Evolutionary conservation across 1,139 yeast genomes (phyloP).

Genomic region (Saccharomyces hybrid): DNA sequence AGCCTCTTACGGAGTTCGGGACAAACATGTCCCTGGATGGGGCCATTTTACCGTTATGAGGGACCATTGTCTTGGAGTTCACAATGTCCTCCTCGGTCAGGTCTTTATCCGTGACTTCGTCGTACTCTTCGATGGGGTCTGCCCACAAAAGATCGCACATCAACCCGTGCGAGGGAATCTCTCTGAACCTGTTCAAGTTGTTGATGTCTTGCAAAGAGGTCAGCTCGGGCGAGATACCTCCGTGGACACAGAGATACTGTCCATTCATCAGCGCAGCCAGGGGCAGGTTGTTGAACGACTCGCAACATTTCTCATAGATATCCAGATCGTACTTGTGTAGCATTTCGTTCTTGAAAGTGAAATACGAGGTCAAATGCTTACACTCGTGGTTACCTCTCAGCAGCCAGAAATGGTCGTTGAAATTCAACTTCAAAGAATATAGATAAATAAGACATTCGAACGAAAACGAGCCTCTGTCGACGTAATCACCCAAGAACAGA

Average conservation of each 20-base stretch:
- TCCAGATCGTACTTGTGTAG: conserved; percentile 66
- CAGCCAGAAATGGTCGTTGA: conserved; percentile 71
- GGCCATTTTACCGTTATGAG: not conserved
- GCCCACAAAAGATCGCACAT: conserved; percentile 97
- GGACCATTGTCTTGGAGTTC: not conserved
- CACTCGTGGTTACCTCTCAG: conserved; percentile 95
- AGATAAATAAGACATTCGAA: conserved; percentile 79
- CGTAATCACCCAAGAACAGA: conserved; percentile 89
- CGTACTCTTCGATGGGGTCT: conserved; percentile 87
- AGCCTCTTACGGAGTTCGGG: conserved; percentile 78
- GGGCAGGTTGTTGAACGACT: conserved; percentile 81
- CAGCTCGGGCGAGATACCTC: conserved; percentile 89
- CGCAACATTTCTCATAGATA: conserved; percentile 69
- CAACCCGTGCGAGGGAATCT: conserved; percentile 88
- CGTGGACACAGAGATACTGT: conserved; percentile 94
- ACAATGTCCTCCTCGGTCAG: conserved; percentile 9
- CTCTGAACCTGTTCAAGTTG: conserved; percentile 70
- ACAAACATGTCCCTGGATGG: conserved; percentile 38
- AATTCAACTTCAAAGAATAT: conserved; percentile 73
- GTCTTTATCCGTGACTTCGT: conserved; percentile 51
- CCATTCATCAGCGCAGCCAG: conserved; percentile 90
- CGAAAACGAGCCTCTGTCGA: conserved; percentile 89
- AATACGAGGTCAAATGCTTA: conserved; percentile 85
- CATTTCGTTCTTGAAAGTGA: conserved; percentile 89
- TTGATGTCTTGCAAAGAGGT: conserved; percentile 62